Evolutionary conservation across 2,329 filamentous ascomycete genomes (phyloP), one percentile per base, ranked within the genome.

Genomic region (Leptoxyphium fumago): DNA sequence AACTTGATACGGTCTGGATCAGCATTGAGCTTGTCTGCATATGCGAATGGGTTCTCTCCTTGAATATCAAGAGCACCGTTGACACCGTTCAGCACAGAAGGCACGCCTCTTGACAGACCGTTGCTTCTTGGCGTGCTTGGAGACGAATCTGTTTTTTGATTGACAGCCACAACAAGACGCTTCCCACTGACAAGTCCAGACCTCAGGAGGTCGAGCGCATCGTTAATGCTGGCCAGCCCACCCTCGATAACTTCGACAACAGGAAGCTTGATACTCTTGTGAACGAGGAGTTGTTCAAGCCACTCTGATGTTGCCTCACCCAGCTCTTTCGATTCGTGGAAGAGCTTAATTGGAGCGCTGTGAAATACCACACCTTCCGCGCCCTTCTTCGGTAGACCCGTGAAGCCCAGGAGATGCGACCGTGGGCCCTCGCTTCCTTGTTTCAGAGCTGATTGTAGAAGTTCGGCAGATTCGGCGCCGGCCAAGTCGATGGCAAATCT

Each of bases 301-400:
- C 82, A 87, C 1, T 64, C 57, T 10, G 77, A 76, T 43, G 85
- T 57, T 0, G 68, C 68, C 48, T 78, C 72, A 0, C 83, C 83
- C 0, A 86, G 66, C 1, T 68, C 67, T 0, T 76, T 72, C 0
- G 78, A 70, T 46, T 81, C 77, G 55, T 88, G 83, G 54, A 84
- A 87, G 3, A 84, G 55, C 60, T 87, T 87, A 48, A 88, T 83
- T 0, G 82, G 82, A 0, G 87, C 78, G 0, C 69, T 75, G 54
- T 85, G 81, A 45, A 77, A 71, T 5, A 66, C 57, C 0, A 77
- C 65, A 0, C 69, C 69, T 0, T 64, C 61, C 0, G 61, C 59
- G 1, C 62, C 60, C 3, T 63, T 64, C 54, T 83, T 84, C 0
- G 82, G 82, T 2, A 84, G 50, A 0, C 81, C 82, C 0, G 76